Evolutionary conservation across 176 grass and related monocot species (phyloP).

Genomic region (Coix lacrymajobi): DNA sequence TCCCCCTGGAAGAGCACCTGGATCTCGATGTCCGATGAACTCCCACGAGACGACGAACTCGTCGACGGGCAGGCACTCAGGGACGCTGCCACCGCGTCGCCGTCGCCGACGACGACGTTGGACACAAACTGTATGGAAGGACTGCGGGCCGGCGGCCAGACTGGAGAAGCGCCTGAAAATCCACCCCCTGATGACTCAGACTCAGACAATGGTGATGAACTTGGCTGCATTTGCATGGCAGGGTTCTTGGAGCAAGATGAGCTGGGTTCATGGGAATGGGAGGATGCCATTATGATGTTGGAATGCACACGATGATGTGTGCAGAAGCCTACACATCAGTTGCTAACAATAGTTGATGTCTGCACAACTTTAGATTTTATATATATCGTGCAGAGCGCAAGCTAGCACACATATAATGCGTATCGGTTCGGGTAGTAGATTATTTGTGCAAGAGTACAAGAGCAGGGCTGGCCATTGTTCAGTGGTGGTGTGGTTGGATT

Average conservation of each 20-base stretch:
- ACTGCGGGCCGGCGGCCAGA: not conserved
- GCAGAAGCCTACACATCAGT: not conserved
- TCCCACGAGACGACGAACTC: slow-evolving; percentile 1
- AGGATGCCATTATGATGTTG: not conserved
- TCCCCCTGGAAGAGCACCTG: slow-evolving; percentile 20
- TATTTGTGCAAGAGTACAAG: not conserved
- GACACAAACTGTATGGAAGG: slow-evolving; percentile 24
- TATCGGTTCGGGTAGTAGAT: too few species aligned
- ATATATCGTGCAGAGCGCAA: too few species aligned
- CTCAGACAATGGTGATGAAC: not conserved
- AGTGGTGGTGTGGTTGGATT: not conserved
- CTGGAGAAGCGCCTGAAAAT: not conserved
- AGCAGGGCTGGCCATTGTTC: not conserved
- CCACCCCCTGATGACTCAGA: too few species aligned
- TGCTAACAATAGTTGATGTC: not conserved
- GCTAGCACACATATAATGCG: too few species aligned
- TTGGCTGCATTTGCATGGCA: not conserved
- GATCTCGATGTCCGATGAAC: slow-evolving; percentile 17
- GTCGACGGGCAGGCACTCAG: slow-evolving; percentile 18
- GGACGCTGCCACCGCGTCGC: not conserved
- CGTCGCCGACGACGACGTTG: not conserved
- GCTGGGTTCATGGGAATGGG: not conserved
- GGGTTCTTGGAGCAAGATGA: not conserved
- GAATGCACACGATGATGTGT: not conserved
- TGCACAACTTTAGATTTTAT: too few species aligned